Evolutionary conservation across 768 basidiomycete species (phyloP), one percentile per base, ranked within the genome.

Genomic region (Rhizopogon roseolus): DNA sequence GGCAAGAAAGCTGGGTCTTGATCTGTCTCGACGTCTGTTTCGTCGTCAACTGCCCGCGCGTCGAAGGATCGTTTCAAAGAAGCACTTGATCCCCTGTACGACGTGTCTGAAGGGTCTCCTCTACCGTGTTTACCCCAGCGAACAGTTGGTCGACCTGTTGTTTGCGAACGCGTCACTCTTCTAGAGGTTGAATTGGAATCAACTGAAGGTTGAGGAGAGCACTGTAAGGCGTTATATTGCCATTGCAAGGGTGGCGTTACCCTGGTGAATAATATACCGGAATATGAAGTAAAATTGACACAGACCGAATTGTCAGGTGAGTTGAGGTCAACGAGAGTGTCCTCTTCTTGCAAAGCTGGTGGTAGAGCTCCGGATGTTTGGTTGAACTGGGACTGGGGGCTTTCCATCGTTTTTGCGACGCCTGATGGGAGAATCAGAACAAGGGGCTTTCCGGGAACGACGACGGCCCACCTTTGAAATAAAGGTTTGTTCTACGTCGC

Each of bases 1-100:
- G 58, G 62, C 17, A 69, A 62, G 50, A 39, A 36, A 6, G 27
- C 0, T 5, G 57, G 7, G 44, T 63, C 58, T 25, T 57, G 66
- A 32, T 62, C 67, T n/a, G 52, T 32, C 7, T 69, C 68, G 41
- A 70, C 62, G 52, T 69, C 68, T 0, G 69, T 71, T 19, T 71
- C 69, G 52, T 71, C 61, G 9, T 71, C 68, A 9, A 71, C 68
- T 1, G 68, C 68, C 13, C 68, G 66, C 43, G 69, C 69, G 56
- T 69, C 68, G 56, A 71, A 67, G 1, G 60, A 50, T 59, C 68
- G 67, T 57, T 69, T 69, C 9, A 69, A 69, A 58, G 62, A 52
- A 53, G 62, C 44, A 40, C 49, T 28, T 28, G 52, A 52, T 52
- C 53, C 62, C 49, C 61, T 44, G 48, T 58, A 52, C 41, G 64